A percentile compares a stretch with the other conserved stretches of the same genome.
These are phyloP conservation scores for Hortiboletus rubellus DNA, from an alignment of 1,284 basidiomycete species.

Conservation along the genomic window DNA sequence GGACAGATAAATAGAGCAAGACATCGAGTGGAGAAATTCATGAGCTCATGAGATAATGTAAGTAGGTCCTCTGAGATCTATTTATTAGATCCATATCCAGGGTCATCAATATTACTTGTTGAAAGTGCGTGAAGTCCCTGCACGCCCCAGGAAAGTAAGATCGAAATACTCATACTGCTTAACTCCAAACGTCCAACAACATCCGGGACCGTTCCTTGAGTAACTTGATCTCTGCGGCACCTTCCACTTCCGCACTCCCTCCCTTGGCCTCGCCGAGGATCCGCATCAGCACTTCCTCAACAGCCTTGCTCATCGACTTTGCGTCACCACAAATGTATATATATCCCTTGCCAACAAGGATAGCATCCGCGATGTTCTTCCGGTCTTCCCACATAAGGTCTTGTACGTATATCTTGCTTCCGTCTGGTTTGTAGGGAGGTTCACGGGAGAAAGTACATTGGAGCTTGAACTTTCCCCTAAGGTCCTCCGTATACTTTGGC, in stretches of 20 bases:
- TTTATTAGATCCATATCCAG: constrained; percentile 15
- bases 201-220: constrained; percentile 89
- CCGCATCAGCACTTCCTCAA: constrained; percentile 82
- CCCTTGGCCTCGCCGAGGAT: constrained; percentile 96
- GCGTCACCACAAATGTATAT: constrained; percentile 97
- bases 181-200: constrained; percentile 84
- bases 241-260: constrained; percentile 81
- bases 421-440: constrained; percentile 81
- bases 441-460: constrained; percentile 90
- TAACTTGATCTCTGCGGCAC: constrained; percentile 87
- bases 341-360: constrained; percentile 92
- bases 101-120: constrained; percentile 12
- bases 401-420: constrained; percentile 97
- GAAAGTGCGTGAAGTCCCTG: constrained; percentile 1
- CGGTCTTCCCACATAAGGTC: constrained; percentile 89
- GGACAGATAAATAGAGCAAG: not conserved
- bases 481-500: constrained; percentile 82
- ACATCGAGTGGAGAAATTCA: not conserved
- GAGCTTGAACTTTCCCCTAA: constrained; percentile 90
- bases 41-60: constrained; percentile 11
- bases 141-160: not conserved
- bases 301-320: constrained; percentile 93
- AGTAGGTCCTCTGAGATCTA: constrained; percentile 20
- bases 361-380: constrained; percentile 81
- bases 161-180: constrained; percentile 15